These are phyloP conservation scores for Boletus rubropictus DNA, from an alignment of 768 basidiomycete genomes.

Conservation along the genomic window DNA sequence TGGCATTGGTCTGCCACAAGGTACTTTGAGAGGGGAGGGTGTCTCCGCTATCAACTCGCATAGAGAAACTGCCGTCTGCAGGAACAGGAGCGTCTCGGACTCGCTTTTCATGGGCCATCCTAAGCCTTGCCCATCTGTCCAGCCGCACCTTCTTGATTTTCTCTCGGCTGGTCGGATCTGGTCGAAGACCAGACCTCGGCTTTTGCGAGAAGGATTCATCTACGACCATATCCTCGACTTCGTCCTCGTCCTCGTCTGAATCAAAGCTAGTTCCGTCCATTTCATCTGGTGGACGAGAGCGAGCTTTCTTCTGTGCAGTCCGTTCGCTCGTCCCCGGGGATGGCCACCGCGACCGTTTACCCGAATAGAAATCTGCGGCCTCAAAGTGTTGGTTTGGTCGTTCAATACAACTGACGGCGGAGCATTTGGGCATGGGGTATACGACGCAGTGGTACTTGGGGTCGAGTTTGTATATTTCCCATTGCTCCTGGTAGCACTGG, in stretches of 20 bases:
- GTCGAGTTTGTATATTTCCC: conserved; percentile 84
- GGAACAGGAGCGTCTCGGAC: conserved; percentile 28
- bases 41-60: conserved; percentile 26
- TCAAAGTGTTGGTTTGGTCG: conserved; percentile 5
- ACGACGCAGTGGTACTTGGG: conserved; percentile 65
- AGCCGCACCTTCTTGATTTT: conserved; percentile 26
- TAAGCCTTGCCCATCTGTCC: conserved; percentile 26
- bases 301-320: conserved; percentile 23
- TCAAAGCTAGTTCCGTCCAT: conserved; percentile 21
- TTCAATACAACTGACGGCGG: conserved; percentile 22
- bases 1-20: conserved; percentile 30
- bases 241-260: conserved; percentile 41
- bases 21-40: conserved; percentile 11
- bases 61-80: conserved; percentile 27
- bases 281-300: conserved; percentile 17
- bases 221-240: conserved; percentile 48
- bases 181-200: conserved; percentile 12
- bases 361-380: conserved; percentile 6
- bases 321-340: conserved; percentile 21
- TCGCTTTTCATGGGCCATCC: conserved; percentile 21
- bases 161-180: conserved; percentile 27
- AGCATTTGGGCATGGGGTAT: conserved; percentile 34
- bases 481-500: conserved; percentile 65
- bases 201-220: conserved; percentile 29
- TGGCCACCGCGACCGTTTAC: conserved; percentile 26